These are phyloP conservation scores for Neobulgaria alba DNA, from an alignment of 2,329 filamentous ascomycete species.

Conservation along the genomic window DNA sequence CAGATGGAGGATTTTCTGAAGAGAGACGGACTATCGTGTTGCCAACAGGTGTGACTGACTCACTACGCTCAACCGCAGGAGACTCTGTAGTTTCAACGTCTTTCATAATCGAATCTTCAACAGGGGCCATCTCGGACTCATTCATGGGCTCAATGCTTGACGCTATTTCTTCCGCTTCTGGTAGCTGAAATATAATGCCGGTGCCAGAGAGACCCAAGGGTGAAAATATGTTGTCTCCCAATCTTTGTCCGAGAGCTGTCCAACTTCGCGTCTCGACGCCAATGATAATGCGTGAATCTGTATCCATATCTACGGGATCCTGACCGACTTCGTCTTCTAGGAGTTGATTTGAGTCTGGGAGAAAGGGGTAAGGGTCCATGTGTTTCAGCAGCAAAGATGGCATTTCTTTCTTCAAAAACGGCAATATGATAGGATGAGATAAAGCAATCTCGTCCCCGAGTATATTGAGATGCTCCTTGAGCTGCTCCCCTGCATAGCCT, in stretches of 20 bases:
- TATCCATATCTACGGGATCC: constrained; percentile 1
- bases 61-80: constrained; percentile 15
- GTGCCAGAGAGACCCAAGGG: constrained; percentile 11
- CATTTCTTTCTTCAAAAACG: constrained; percentile 45
- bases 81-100: constrained; percentile 19
- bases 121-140: not conserved
- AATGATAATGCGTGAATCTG: constrained; percentile 12
- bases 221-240: constrained; percentile 17
- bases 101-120: constrained; percentile 22
- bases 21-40: constrained; percentile 7
- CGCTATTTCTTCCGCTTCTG: constrained; percentile 8
- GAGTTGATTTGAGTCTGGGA: constrained; percentile 42
- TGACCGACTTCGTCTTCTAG: not conserved
- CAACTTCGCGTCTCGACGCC: constrained; percentile 20
- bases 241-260: constrained; percentile 21
- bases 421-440: constrained; percentile 51
- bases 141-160: not conserved
- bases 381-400: constrained; percentile 42
- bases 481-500: constrained; percentile 52
- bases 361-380: constrained; percentile 53
- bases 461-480: constrained; percentile 46
- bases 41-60: constrained; percentile 12
- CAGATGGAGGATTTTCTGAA: constrained; percentile 16
- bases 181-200: constrained; percentile 18
- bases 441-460: constrained; percentile 48